phyloP scores from a whole-genome alignment of 2,329 filamentous ascomycete genomes.

The Exophiala spinifera region DNA sequence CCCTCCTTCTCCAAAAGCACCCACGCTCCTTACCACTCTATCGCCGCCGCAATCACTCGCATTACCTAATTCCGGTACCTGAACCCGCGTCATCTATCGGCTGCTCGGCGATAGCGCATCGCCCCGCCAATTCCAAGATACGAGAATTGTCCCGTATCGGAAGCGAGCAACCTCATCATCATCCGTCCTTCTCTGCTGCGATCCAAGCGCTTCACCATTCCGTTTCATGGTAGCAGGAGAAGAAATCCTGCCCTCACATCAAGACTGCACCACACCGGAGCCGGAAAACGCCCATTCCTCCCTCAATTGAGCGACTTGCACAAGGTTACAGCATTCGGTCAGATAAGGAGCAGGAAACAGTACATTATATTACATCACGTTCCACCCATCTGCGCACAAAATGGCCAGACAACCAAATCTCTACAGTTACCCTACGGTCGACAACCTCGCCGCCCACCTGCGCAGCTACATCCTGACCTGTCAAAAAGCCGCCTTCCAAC shows the following conservation, averaged over 20 bases:
- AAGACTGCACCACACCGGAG: background rate
- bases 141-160: constrained; percentile 6
- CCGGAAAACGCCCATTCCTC: too few relatives aligned
- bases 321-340: too few relatives aligned
- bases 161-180: background rate
- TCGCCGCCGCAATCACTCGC: background rate
- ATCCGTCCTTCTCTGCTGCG: background rate
- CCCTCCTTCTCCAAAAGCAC: too few relatives aligned
- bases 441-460: constrained; percentile 71
- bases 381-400: background rate
- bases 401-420: constrained; percentile 57
- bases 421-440: constrained; percentile 71
- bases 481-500: constrained; percentile 74
- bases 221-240: background rate
- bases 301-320: too few relatives aligned
- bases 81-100: constrained; percentile 7
- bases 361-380: background rate
- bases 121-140: constrained; percentile 4
- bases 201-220: background rate
- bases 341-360: background rate
- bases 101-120: constrained; percentile 4
- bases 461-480: constrained; percentile 77
- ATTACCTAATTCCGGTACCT: background rate
- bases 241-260: too few relatives aligned
- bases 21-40: too few relatives aligned